phyloP scores from a whole-genome alignment of 2,329 filamentous ascomycete genomes.

The Bipolaris sorokiniana region DNA sequence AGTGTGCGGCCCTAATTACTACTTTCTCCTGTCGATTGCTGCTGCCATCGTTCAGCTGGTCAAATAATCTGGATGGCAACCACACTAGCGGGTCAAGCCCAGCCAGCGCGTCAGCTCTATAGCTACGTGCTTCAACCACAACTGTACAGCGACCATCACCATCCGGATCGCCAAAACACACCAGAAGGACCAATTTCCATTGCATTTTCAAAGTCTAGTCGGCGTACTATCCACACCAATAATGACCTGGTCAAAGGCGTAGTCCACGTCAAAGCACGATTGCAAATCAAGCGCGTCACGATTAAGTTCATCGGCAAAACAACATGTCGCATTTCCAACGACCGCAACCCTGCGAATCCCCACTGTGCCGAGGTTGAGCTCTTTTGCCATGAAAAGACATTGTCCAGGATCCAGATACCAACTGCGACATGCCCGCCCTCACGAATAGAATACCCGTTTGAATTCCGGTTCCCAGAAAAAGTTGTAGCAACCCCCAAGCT shows the following conservation, averaged over 20 bases:
- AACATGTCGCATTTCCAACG: conserved; percentile 24
- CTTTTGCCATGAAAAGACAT: conserved; percentile 19
- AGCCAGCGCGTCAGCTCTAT: conserved; percentile 22
- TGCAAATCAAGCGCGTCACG: conserved; percentile 21
- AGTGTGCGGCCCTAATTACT: background rate
- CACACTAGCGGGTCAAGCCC: conserved; percentile 7
- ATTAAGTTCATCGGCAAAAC: conserved; percentile 27
- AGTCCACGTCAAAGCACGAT: conserved; percentile 21
- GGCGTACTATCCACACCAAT: conserved; percentile 27
- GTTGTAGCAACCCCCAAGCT: conserved; percentile 19
- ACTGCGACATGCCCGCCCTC: conserved; percentile 24
- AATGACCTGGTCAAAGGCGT: conserved; percentile 30
- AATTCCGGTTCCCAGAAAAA: conserved; percentile 30
- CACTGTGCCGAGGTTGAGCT: conserved; percentile 19
- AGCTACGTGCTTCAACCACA: conserved; percentile 24
- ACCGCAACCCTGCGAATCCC: conserved; percentile 21
- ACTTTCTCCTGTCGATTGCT: background rate
- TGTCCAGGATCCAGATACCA: conserved; percentile 14
- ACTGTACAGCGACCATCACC: conserved; percentile 27
- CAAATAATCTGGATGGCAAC: conserved; percentile 7
- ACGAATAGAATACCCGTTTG: conserved; percentile 29
- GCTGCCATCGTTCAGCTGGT: background rate
- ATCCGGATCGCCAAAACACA: conserved; percentile 25
- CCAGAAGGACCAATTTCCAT: conserved; percentile 25
- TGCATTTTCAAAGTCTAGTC: conserved; percentile 23